Percentiles rank a stretch among this genome's conserved stretches.
Evolutionary conservation across 306 rosid species (phyloP).

Genomic region (Castanea crenata): DNA sequence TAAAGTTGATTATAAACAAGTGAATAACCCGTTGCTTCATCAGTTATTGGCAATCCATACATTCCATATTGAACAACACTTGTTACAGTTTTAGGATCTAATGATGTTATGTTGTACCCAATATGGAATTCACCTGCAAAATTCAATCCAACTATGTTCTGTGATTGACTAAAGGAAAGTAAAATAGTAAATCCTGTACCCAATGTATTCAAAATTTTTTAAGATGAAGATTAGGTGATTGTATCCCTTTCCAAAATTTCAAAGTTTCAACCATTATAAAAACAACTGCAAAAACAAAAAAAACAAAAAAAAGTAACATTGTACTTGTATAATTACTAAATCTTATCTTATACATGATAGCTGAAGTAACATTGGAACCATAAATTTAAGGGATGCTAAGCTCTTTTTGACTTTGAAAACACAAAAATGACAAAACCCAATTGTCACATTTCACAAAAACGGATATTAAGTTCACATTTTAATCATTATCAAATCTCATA

Average conservation of each 20-base stretch:
- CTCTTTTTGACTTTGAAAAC: neutral
- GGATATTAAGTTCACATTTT: neutral
- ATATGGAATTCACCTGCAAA: constrained; percentile 79
- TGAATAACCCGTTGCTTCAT: constrained; percentile 57
- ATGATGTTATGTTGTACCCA: constrained; percentile 58
- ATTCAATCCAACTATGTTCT: constrained; percentile 17
- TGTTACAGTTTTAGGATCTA: constrained; percentile 56
- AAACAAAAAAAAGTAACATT: neutral
- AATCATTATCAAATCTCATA: neutral
- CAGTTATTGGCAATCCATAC: constrained; percentile 31
- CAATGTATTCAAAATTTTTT: neutral
- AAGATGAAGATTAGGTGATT: neutral
- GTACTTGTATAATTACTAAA: neutral
- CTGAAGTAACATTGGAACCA: neutral
- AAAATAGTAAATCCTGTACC: neutral
- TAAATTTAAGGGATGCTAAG: no score
- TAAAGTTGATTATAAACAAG: constrained; percentile 79
- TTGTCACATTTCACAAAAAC: neutral
- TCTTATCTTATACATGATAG: neutral
- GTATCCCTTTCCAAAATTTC: neutral
- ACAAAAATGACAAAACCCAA: neutral
- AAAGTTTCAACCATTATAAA: neutral
- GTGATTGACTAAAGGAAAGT: neutral
- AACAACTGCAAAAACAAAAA: neutral
- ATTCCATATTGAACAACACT: constrained; percentile 70